phyloP scores from a whole-genome alignment of 352 stramenopile genomes.

The Globisporangium emineosum region DNA sequence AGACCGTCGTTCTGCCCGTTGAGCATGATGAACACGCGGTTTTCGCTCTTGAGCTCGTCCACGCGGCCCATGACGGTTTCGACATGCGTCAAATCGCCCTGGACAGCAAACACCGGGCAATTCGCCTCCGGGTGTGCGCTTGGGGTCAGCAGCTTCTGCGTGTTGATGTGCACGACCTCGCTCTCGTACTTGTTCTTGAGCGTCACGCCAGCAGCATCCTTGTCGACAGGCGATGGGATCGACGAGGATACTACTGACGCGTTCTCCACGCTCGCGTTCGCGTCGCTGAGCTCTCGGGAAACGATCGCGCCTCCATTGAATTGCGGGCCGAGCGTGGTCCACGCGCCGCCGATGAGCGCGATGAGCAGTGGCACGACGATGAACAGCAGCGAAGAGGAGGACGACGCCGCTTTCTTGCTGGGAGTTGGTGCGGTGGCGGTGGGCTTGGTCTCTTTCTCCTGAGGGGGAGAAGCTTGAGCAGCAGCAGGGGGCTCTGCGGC shows the following conservation, averaged over 20 bases:
- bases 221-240: background rate
- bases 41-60: slow-evolving; percentile 27
- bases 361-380: slow-evolving; percentile 30
- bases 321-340: slow-evolving; percentile 14
- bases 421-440: background rate
- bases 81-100: slow-evolving; percentile 32
- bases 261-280: background rate
- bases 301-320: background rate
- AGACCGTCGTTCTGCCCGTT: slow-evolving; percentile 65
- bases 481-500: background rate
- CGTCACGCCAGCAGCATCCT: slow-evolving; percentile 13
- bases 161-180: slow-evolving; percentile 45
- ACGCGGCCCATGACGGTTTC: slow-evolving; percentile 29
- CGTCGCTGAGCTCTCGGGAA: slow-evolving; percentile 13
- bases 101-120: slow-evolving; percentile 30
- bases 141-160: slow-evolving; percentile 33
- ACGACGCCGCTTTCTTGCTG: background rate
- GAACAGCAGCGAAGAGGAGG: slow-evolving; percentile 25
- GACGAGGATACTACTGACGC: background rate
- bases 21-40: slow-evolving; percentile 62
- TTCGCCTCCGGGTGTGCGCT: background rate
- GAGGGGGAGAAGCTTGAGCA: background rate
- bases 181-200: slow-evolving; percentile 57
- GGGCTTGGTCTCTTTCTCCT: background rate
- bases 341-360: slow-evolving; percentile 33